Conservation (phyloP, 768 basidiomycete genomes). For the Rubroboletus satanas region DNA sequence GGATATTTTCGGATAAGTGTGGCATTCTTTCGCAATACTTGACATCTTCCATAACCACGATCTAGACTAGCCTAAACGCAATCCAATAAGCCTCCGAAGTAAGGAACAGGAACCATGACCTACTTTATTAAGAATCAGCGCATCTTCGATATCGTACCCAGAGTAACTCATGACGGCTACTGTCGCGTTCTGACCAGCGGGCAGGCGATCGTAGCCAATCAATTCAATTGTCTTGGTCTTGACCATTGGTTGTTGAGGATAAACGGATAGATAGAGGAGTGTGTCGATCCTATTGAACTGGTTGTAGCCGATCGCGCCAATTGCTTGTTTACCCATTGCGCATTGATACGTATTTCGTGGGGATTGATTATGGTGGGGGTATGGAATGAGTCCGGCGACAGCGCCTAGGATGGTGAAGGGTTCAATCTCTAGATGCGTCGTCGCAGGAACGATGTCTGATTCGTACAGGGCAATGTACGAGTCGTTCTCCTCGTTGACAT, state of each 20-base stretch:
- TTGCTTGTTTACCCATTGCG: conserved; percentile 99
- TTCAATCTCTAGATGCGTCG: conserved; percentile 97
- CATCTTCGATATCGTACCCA: conserved; percentile 99
- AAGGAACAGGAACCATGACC: conserved; percentile 14
- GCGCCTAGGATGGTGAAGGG: conserved; percentile 97
- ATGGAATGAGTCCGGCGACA: conserved; percentile 97
- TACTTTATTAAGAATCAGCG: conserved; percentile 91
- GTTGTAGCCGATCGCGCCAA: conserved; percentile 97
- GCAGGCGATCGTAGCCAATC: conserved; percentile 92
- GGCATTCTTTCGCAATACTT: conserved; percentile 93
- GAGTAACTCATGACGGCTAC: conserved; percentile 99
- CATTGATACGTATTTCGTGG: conserved; percentile 99
- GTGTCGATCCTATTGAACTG: conserved; percentile 98
- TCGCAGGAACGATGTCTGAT: conserved; percentile 69
- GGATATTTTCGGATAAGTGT: conserved; percentile 94
- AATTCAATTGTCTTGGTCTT: conserved; percentile 98
- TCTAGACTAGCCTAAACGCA: conserved; percentile 79
- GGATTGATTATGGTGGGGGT: conserved; percentile 99
- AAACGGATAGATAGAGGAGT: conserved; percentile 93
- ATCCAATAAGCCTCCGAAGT: conserved; percentile 1
- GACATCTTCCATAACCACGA: conserved; percentile 95
- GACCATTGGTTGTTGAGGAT: conserved; percentile 99
- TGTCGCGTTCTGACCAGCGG: conserved; percentile 97
- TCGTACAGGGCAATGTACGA: conserved; percentile 95
- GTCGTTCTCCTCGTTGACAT: conserved; percentile 99